A percentile compares a stretch with the other conserved stretches of the same genome.
These are phyloP conservation scores for Moniliella sp. DNA, from an alignment of 1,284 basidiomycete species.

Conservation along the genomic window DNA sequence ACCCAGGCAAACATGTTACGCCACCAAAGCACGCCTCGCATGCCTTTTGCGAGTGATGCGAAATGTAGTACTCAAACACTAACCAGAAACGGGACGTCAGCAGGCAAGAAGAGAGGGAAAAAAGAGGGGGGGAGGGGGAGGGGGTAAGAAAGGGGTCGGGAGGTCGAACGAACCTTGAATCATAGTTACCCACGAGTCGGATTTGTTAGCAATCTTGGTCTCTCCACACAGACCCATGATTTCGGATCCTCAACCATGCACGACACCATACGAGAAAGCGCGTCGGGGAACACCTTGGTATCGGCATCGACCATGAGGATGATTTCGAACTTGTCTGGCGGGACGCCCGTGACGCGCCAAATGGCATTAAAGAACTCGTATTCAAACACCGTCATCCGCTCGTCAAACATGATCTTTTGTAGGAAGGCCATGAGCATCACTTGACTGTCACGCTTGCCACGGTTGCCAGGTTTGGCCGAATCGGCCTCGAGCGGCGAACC, in stretches of 20 bases:
- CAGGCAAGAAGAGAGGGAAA: no score
- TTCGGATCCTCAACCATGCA: conserved; percentile 38
- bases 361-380: conserved; percentile 39
- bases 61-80: conserved; percentile 95
- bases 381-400: conserved; percentile 38
- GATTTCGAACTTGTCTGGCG: conserved; percentile 36
- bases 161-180: conserved; percentile 35
- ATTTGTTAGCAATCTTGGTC: conserved; percentile 39
- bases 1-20: conserved; percentile 37
- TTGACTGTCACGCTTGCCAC: conserved; percentile 96
- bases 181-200: conserved; percentile 39
- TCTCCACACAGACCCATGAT: conserved; percentile 40
- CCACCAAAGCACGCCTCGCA: conserved; percentile 37
- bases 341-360: conserved; percentile 37
- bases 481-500: conserved; percentile 52
- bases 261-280: conserved; percentile 36
- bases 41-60: conserved; percentile 62
- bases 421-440: conserved; percentile 43
- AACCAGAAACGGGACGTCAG: no score
- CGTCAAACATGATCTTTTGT: conserved; percentile 39
- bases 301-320: conserved; percentile 38
- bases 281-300: conserved; percentile 37
- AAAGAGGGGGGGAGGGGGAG: no score
- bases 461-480: conserved; percentile 85
- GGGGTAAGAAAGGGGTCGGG: no score